phyloP scores from a whole-genome alignment of 2,329 filamentous ascomycete genomes.

The Atkinsonella hypoxylon region DNA sequence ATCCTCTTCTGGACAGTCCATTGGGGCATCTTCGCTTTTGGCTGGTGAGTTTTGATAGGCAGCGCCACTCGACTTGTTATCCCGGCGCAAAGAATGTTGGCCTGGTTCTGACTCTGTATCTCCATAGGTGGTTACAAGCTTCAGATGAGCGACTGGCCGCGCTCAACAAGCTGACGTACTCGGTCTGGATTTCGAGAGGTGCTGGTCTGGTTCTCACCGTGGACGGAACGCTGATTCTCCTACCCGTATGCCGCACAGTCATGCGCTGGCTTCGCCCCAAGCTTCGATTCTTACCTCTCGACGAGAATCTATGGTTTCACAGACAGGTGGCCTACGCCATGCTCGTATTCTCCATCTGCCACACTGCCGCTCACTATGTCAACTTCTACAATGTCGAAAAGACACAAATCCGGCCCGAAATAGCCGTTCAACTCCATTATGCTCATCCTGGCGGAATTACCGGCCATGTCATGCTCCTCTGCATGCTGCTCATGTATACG shows the following conservation, averaged over 20 bases:
- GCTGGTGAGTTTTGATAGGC: slow-evolving; percentile 52
- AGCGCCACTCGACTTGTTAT: no score
- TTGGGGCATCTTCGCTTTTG: slow-evolving; percentile 65
- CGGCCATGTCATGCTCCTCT: slow-evolving; percentile 95
- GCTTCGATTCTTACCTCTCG: slow-evolving; percentile 77
- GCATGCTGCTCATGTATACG: slow-evolving; percentile 97
- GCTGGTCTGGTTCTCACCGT: slow-evolving; percentile 77
- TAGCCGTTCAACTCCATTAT: slow-evolving; percentile 86
- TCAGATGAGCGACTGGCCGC: slow-evolving; percentile 54
- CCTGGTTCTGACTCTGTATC: background rate
- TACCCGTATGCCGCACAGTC: slow-evolving; percentile 90
- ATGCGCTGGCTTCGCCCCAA: slow-evolving; percentile 78
- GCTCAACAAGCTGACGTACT: slow-evolving; percentile 73
- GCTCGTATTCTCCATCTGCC: slow-evolving; percentile 68
- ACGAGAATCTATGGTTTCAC: slow-evolving; percentile 96
- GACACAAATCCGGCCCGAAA: slow-evolving; percentile 65
- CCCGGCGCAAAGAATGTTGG: background rate
- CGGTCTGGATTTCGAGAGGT: slow-evolving; percentile 93
- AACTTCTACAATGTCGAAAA: slow-evolving; percentile 97
- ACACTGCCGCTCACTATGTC: slow-evolving; percentile 78
- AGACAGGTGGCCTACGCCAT: slow-evolving; percentile 85
- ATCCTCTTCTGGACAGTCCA: slow-evolving; percentile 71
- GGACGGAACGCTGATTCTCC: slow-evolving; percentile 75
- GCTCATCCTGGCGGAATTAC: slow-evolving; percentile 81
- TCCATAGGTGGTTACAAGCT: slow-evolving; percentile 65